Evolutionary conservation across 495 filamentous ascomycete species (phyloP).

Genomic region (Tuber magnatum): DNA sequence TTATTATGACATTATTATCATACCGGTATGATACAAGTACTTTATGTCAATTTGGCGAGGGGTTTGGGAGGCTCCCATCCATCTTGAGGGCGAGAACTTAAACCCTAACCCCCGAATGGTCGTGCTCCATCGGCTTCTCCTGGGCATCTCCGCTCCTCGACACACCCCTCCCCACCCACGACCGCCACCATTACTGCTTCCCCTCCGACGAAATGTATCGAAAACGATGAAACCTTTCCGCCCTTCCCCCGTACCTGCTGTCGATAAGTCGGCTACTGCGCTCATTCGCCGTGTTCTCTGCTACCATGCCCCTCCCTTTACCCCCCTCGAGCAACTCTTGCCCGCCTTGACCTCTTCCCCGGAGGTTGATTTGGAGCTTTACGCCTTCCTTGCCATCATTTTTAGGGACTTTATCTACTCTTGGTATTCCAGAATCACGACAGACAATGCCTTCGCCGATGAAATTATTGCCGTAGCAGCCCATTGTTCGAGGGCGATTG

Average conservation of each 20-base stretch:
- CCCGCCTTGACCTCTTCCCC: conserved; percentile 90
- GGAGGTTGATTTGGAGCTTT: conserved; percentile 83
- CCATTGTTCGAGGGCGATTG: conserved; percentile 77
- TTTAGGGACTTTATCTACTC: conserved; percentile 73
- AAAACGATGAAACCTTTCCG: conserved; percentile 2
- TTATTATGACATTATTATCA: no score
- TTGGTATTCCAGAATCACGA: conserved; percentile 89
- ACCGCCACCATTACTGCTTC: background rate
- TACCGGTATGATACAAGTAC: background rate
- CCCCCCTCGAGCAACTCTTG: conserved; percentile 66
- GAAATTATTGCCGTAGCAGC: conserved; percentile 85
- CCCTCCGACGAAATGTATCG: conserved; percentile 4
- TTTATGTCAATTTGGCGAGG: background rate
- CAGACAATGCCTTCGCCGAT: conserved; percentile 75
- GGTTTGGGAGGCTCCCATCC: background rate
- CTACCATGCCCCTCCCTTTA: conserved; percentile 44
- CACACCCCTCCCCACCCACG: background rate
- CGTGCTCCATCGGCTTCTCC: background rate
- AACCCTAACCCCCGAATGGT: background rate
- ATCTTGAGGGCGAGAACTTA: background rate
- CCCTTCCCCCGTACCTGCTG: conserved; percentile 42
- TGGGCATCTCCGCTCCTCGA: background rate
- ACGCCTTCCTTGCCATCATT: conserved; percentile 81
- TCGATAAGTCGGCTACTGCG: conserved; percentile 53
- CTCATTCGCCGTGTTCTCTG: conserved; percentile 64